Evolutionary conservation across 306 rosid species (phyloP), one percentile per base, ranked within the genome.

Genomic region (Vachellia pachyceras): DNA sequence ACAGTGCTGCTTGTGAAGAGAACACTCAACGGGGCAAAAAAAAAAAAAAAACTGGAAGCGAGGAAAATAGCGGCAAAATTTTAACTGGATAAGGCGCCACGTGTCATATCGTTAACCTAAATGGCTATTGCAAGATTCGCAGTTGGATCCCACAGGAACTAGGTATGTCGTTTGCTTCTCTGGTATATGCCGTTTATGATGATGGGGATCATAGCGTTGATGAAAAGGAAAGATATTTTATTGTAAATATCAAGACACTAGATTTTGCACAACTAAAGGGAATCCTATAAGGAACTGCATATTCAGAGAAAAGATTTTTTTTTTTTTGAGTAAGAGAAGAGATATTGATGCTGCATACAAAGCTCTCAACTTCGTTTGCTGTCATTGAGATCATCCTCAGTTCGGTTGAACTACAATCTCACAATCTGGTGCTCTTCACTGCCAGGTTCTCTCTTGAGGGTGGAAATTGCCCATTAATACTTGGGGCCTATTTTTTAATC

Each of bases 1-100:
- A n/a, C 50, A 18, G 17, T 7, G 15, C 46, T 0, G 36, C 35
- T 44, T 1, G 75, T 23, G 58, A 25, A 15, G 22, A 20, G 18
- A 25, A 3, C 20, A 1, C 13, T n/a, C 20, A 69, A 10, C 50
- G 13, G 17, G 0, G n/a, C n/a, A n/a, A n/a, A n/a, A n/a, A n/a
- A 41, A 29, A 1, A 29, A 29, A 29, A 0, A 2, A 29, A 1
- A 29, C 33, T 29, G 33, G 33, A 29, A 50, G 12, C 18, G 9
- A 4, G 6, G 35, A 40, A 74, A 74, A 20, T 18, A 20, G 78
- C 78, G 68, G 68, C 78, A 74, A 57, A 55, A 74, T 52, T 74
- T 55, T 23, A 22, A 74, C 23, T 74, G 68, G 78, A 74, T 74
- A 74, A 74, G 78, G 78, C 50, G 68, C 78, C 78, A 54, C 68